Percentiles rank a stretch among this genome's conserved stretches.
These are phyloP conservation scores for Boletus rubroflammeus DNA, from an alignment of 768 basidiomycete species.

Conservation along the genomic window DNA sequence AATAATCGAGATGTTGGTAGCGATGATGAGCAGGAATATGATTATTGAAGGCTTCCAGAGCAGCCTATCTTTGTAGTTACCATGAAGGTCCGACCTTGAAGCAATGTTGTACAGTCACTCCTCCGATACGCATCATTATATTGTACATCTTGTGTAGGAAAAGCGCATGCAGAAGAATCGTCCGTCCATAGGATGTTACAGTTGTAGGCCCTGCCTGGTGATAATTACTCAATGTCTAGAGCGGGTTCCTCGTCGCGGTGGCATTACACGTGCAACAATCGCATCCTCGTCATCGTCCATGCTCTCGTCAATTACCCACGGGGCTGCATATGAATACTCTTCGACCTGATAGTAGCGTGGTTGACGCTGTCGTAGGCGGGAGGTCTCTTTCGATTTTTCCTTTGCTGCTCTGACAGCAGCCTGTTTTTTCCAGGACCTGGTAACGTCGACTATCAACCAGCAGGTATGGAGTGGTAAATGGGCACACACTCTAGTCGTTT, in stretches of 20 bases:
- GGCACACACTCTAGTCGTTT: conserved; percentile 50
- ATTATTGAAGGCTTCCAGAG: conserved; percentile 10
- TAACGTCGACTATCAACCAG: not conserved
- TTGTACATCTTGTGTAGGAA: conserved; percentile 2
- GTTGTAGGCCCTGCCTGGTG: not conserved
- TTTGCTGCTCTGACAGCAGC: conserved; percentile 11
- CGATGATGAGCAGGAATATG: conserved; percentile 28
- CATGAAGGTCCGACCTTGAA: not conserved
- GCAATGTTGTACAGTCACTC: not conserved
- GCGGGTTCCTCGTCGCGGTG: conserved; percentile 20
- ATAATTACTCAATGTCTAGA: conserved; percentile 9
- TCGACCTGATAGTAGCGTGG: conserved; percentile 9
- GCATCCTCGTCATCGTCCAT: conserved; percentile 4
- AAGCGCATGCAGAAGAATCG: not conserved
- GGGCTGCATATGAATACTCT: conserved; percentile 4
- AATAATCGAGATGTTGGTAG: conserved; percentile 16
- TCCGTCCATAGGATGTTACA: not conserved
- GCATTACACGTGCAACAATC: not conserved
- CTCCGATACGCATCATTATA: not conserved
- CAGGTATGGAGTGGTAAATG: not conserved
- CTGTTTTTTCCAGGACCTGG: conserved; percentile 31
- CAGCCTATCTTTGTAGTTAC: not conserved
- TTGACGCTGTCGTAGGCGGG: conserved; percentile 12
- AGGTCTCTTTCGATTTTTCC: conserved; percentile 15
- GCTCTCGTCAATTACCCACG: conserved; percentile 5